Evolutionary conservation across 192 early-diverging fungal species (phyloP), one percentile per base, ranked within the genome.

Genomic region (Entomortierella chlamydospora): DNA sequence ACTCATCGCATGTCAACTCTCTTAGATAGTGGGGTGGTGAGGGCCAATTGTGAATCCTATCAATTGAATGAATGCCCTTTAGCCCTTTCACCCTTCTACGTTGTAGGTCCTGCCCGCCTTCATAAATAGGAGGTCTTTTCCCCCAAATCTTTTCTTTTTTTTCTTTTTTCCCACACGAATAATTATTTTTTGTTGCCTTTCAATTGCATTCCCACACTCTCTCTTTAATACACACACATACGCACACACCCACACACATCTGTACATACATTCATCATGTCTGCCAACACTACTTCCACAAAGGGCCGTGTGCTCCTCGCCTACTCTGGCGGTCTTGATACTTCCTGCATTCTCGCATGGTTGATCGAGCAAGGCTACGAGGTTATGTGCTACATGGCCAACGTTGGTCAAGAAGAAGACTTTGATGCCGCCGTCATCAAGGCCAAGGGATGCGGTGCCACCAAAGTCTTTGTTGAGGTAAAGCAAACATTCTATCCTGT

Each of bases 391-490:
- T 99, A 95, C 87, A 95, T 99, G 94, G 98, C 97, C 61, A 90
- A 99, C 84, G 94, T 99, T 64, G 98, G 98, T 52, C 98, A 99
- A 84, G 97, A 98, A 79, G 97, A 99, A 82, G 98, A 99, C 83
- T 98, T 98, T 82, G 95, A 97, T 52, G 96, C 93, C 41, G 97
- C 97, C 34, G 86, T 88, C 61, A 83, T 86, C 72, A 99, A 99
- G 91, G 98, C 97, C 43, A 90, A 98, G 41, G 88, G 85, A 69
- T 92, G 97, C 69, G 98, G 98, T 51, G 97, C 98, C 53, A 88
- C 86, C 84, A 95, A 94, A 87, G 95, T 99, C 41, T 97, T 92
- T 83, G 92, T 99, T 68, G 96, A 97, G 87, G 91, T 94, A 84
- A 67, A 37, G 5, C 10, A n/a, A n/a, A n/a, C 42, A 61, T 39